Base-by-base conservation (phyloP, 305 asterid species). In the Ilex paraguariensis region DNA sequence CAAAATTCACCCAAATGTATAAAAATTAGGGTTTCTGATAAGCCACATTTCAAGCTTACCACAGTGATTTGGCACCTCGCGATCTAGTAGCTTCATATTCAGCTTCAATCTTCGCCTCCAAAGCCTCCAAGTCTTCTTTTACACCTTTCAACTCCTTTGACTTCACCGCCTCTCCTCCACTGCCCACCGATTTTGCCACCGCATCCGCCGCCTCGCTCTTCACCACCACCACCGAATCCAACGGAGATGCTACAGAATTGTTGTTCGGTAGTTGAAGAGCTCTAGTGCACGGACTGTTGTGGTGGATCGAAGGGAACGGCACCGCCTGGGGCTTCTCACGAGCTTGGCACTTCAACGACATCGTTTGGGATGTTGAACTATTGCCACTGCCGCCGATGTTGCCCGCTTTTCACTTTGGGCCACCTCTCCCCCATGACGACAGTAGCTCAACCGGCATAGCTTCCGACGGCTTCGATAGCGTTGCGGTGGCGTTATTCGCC, bases 201-300 rank as follows among this genome's bases (percentile, higher is more conserved):
- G 69, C 59, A 64, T 5, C 60, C 60, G 5, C 60, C 60, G 40
- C 56, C 30, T 52, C 56, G 10, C 56, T 52, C 56, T 56, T 56
- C 42, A 28, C 60, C n/a, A 31, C 36, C 60, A 1, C 60, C 13
- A n/a, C 36, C 32, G 57, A 2, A 54, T 68, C 84, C 21, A 73
- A 56, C 39, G 59, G 69, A 58, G 76, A 3, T 10, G 56, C 3
- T 3, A 10, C 60, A 74, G 49, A 66, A 71, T 73, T 67, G 70
- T 66, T 86, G 77, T 60, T 77, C 48, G 97, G 99, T 59, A 84
- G 94, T 79, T 79, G 79, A 6, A 95, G 87, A 13, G 98, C 98
- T 84, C 97, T 84, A 40, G 99, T 87, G 70, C 74, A 73, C 28
- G 97, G 97, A 45, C 97, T 96, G 68, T 86, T 84, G 84, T 93